Conservation (phyloP, 306 rosid species). For the Rosa lucieae region DNA sequence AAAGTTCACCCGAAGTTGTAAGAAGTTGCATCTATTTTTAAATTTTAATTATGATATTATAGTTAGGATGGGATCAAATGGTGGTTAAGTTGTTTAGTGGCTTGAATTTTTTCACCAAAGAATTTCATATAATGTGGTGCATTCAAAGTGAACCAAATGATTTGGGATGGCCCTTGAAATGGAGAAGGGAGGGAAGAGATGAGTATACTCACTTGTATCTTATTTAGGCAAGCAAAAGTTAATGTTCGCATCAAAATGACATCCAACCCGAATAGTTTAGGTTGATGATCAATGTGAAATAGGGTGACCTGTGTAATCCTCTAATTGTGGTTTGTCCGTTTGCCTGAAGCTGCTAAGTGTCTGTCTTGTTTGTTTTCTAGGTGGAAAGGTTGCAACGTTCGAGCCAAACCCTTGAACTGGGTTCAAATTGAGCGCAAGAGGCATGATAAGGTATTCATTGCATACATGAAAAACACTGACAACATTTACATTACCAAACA, state of each 20-base stretch:
- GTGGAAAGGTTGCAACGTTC: slow-evolving; percentile 71
- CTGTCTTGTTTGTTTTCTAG: slow-evolving; percentile 31
- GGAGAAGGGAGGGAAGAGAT: background rate
- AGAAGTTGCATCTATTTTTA: slow-evolving; percentile 24
- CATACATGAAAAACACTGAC: background rate
- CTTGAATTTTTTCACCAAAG: background rate
- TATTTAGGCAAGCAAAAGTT: background rate
- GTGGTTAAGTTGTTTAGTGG: background rate
- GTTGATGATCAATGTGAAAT: background rate
- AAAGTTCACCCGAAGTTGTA: slow-evolving; percentile 76
- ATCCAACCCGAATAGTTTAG: background rate
- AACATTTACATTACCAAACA: background rate
- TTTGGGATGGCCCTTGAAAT: background rate
- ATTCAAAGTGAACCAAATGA: background rate
- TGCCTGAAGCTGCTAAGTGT: background rate
- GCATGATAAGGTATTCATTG: slow-evolving; percentile 60
- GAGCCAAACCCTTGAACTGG: slow-evolving; percentile 50
- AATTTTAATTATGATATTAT: background rate
- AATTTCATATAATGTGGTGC: background rate
- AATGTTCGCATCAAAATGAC: background rate
- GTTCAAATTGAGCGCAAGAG: slow-evolving; percentile 56
- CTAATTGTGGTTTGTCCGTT: background rate
- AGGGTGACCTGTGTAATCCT: background rate
- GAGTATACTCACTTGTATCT: background rate
- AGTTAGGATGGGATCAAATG: background rate